Percentiles rank a stretch among this genome's conserved stretches.
phyloP scores from a whole-genome alignment of 1,139 yeast species.

The Komagataea norvegica region DNA sequence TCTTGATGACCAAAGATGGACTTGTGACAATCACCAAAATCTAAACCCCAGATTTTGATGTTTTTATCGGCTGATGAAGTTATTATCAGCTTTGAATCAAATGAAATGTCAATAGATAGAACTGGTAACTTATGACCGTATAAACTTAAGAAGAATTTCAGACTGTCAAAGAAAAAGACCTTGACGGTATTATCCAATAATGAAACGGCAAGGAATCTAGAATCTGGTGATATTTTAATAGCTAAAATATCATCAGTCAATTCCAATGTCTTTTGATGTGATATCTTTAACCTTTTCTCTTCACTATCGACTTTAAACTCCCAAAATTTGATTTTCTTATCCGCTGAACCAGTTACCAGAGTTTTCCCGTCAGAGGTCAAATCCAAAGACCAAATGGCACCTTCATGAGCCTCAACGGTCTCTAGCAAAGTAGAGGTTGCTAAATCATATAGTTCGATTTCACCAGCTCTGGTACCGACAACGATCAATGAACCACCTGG shows the following conservation, averaged over 20 bases:
- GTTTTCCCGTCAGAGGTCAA: constrained; percentile 81
- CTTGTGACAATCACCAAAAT: constrained; percentile 97
- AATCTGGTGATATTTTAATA: constrained; percentile 79
- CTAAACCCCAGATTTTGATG: constrained; percentile 96
- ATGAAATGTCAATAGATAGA: constrained; percentile 80
- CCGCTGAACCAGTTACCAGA: constrained; percentile 91
- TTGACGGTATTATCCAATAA: constrained; percentile 90
- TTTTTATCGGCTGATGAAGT: constrained; percentile 97
- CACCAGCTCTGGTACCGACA: constrained; percentile 89
- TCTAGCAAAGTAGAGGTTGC: constrained; percentile 73
- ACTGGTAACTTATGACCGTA: constrained; percentile 97
- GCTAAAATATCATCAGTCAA: constrained; percentile 79
- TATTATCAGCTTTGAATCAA: constrained; percentile 78
- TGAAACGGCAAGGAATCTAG: constrained; percentile 74
- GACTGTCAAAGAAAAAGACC: constrained; percentile 79
- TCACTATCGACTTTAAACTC: constrained; percentile 65
- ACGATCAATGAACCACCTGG: constrained; percentile 90
- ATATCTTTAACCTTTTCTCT: constrained; percentile 52
- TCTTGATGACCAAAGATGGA: constrained; percentile 97
- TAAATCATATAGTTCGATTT: constrained; percentile 78
- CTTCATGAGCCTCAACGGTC: constrained; percentile 74
- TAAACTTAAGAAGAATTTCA: constrained; percentile 80
- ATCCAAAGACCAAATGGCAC: constrained; percentile 91
- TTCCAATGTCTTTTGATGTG: constrained; percentile 78
- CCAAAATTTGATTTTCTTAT: constrained; percentile 88